phyloP scores from a whole-genome alignment of 306 rosid genomes.

The Gastrolobium villosum region DNA sequence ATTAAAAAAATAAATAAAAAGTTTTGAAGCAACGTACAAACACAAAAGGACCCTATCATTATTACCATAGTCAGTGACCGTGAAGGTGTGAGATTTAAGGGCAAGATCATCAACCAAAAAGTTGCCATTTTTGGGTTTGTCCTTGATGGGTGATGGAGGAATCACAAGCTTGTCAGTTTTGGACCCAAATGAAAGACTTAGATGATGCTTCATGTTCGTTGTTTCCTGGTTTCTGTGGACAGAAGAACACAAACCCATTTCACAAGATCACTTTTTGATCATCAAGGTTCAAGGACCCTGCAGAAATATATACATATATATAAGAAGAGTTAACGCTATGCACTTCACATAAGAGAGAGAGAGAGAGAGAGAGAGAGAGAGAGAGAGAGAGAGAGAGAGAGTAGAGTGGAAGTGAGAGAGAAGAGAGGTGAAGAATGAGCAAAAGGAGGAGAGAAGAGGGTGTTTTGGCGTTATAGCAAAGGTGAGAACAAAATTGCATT shows the following conservation, averaged over 20 bases:
- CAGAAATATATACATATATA: not conserved
- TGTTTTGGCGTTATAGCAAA: constrained; percentile 64
- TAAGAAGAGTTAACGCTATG: constrained; percentile 28
- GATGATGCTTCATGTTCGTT: constrained; percentile 68
- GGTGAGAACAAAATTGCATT: constrained; percentile 50
- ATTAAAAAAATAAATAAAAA: not conserved
- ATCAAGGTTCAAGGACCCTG: constrained; percentile 35
- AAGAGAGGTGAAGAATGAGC: constrained; percentile 42
- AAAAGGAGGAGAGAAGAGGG: constrained; percentile 22
- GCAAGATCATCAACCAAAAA: constrained; percentile 53
- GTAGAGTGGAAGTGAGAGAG: constrained; percentile 53
- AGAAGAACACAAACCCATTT: constrained; percentile 85
- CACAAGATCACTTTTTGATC: constrained; percentile 42
- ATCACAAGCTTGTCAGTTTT: constrained; percentile 61
- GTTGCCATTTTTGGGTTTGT: constrained; percentile 52
- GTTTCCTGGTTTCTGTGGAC: constrained; percentile 60
- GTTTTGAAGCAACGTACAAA: not conserved
- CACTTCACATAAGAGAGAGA: constrained; percentile 20
- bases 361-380: too few relatives aligned
- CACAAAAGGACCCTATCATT: constrained; percentile 48
- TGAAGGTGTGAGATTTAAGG: constrained; percentile 52
- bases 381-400: constrained; percentile 40
- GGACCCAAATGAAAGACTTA: constrained; percentile 61
- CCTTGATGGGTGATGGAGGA: constrained; percentile 75
- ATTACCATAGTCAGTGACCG: constrained; percentile 51